Base-by-base conservation (phyloP, 352 stramenopile species). In the Pythium insidiosum region DNA sequence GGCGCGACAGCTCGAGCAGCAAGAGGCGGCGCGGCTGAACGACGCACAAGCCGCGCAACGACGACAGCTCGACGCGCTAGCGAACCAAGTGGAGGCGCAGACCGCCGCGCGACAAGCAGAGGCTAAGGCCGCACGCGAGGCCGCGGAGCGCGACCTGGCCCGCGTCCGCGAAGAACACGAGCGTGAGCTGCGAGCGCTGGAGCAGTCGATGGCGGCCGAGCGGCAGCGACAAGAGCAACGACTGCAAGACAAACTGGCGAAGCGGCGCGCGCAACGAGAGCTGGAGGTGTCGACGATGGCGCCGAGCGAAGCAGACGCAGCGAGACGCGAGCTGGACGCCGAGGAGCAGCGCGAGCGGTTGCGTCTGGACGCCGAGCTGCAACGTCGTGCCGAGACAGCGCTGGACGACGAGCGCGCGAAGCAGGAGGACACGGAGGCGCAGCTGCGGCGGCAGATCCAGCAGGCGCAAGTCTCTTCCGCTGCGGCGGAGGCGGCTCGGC, bases 151-250 rank as follows among this genome's bases (percentile, higher is more conserved):
- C 12, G 76, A 85, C 41, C 66, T 84, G 36, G 51, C 50, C 15
- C 67, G 76, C 1, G 38, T 89, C 15, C 66, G 75, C 24, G 39
- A 66, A 4, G 70, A 85, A 28, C 73, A 89, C 31, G 73, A 77
- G 40, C 50, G 56, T n/a, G 76, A 89, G 20, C 54, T 78, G 33
- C 52, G 50, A 15, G 51, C 44, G 5, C 41, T 89, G 11, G 58
- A 66, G 13, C 42, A 50, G 0, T 80, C 76, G 4, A 46, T 88
- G 15, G 47, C 64, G 7, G 62, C 59, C 5, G 77, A 90, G 18
- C 73, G 82, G 25, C 61, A 63, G 26, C 61, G 69, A 12, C 76
- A 87, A 41, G 76, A 88, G 47, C 53, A 73, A 25, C 81, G 79
- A 31, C 53, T 89, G 16, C 67, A 66, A 12, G 53, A 62, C 19